Evolutionary conservation across 768 basidiomycete species (phyloP).

Genomic region (Panaeolus papilionaceus): DNA sequence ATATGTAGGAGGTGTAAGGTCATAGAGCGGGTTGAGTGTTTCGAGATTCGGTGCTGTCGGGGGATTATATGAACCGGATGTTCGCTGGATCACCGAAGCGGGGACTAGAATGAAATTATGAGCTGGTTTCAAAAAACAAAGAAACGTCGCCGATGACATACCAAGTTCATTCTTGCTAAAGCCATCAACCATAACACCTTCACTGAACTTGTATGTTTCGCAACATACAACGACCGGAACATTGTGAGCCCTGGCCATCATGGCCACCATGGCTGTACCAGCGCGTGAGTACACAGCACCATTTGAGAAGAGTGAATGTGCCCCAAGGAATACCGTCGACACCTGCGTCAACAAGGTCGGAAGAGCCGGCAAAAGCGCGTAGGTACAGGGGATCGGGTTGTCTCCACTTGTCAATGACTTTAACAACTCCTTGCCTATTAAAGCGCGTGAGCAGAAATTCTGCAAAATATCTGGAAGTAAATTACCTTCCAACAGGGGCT

Average conservation of each 20-base stretch:
- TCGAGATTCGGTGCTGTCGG: conserved; percentile 63
- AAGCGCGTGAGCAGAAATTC: conserved; percentile 14
- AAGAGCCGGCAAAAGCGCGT: conserved; percentile 88
- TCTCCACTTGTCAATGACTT: conserved; percentile 66
- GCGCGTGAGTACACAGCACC: conserved; percentile 94
- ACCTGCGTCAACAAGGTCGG: conserved; percentile 82
- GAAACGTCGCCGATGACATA: conserved; percentile 37
- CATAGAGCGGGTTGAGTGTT: conserved; percentile 88
- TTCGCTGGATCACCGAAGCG: conserved; percentile 36
- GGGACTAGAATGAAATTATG: conserved; percentile 38
- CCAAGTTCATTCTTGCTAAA: conserved; percentile 98
- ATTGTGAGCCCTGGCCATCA: conserved; percentile 90
- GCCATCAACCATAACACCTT: conserved; percentile 89
- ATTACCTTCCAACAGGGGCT: conserved; percentile 89
- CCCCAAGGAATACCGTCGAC: conserved; percentile 87
- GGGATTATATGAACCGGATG: conserved; percentile 30
- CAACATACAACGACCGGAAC: conserved; percentile 97
- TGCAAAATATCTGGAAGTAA: conserved; percentile 1
- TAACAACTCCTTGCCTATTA: conserved; percentile 78
- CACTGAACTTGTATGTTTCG: conserved; percentile 98
- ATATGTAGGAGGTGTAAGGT: conserved; percentile 89
- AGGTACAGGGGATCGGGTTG: conserved; percentile 81
- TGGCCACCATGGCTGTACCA: conserved; percentile 94
- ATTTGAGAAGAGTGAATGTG: conserved; percentile 94
- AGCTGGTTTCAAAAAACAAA: not conserved